Base-by-base conservation (phyloP, 73 alveolate genomes). In the Paramecium bursaria region DNA sequence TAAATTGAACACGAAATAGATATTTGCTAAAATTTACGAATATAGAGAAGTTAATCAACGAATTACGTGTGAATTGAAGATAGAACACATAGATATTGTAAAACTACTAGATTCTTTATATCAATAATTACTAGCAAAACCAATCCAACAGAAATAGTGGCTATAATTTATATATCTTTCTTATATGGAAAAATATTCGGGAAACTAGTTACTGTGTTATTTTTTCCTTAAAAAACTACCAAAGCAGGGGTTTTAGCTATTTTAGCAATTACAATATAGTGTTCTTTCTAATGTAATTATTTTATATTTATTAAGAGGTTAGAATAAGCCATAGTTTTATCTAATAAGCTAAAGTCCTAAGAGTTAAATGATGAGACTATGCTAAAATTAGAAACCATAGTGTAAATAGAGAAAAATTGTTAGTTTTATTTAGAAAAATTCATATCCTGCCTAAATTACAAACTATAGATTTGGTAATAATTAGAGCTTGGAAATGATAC, bases 171-270 rank as follows among this genome's bases (percentile, higher is more conserved):
- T 67, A 4, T 67, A 67, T 67, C 46, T 47, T 1, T 67, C 82
- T 21, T 67, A 39, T 35, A 39, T 67, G 29, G 82, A 67, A 19
- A 67, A 42, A 23, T 67, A 35, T 14, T 33, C 60, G 10, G 82
- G 82, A 15, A 67, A 67, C 44, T 25, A 67, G 22, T 42, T 67
- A 2, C 19, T 67, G 82, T 39, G 82, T 42, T 67, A 67, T 27
- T 67, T 25, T 30, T 33, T 19, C 44, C 57, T 67, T 14, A 67
- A 67, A 42, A 25, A 15, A 15, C n/a, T n/a, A n/a, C n/a, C n/a
- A n/a, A n/a, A n/a, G n/a, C n/a, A n/a, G n/a, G 44, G 50, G 14
- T 42, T 19, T 13, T 39, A 57, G 7, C 33, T 31, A 13, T 67
- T 67, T 67, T 67, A 35, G 14, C 26, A 7, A 14, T 5, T 67